phyloP scores from a whole-genome alignment of 2,329 filamentous ascomycete genomes.

The Aspergillus sergii region DNA sequence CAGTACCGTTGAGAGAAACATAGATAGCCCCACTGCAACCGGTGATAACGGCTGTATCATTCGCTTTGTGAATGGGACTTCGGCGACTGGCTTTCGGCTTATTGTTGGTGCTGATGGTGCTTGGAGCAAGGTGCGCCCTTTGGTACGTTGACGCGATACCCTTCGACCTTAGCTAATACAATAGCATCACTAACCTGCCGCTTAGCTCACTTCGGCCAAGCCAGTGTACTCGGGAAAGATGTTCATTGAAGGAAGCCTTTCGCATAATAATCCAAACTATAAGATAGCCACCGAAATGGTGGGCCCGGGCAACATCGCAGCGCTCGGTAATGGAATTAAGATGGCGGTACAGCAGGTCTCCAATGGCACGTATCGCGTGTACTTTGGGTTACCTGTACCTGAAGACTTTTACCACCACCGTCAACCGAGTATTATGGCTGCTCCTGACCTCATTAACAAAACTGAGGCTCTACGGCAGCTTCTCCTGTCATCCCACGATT shows the following conservation, averaged over 20 bases:
- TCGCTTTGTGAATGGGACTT: conserved; percentile 31
- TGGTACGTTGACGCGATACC: conserved; percentile 26
- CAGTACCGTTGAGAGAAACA: neutral
- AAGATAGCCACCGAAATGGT: conserved; percentile 22
- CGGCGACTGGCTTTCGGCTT: conserved; percentile 43
- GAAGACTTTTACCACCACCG: conserved; percentile 5
- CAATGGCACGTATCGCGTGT: conserved; percentile 23
- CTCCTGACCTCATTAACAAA: neutral
- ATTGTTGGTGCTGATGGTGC: conserved; percentile 54
- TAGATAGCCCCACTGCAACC: neutral
- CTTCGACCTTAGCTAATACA: neutral
- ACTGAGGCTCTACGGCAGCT: neutral
- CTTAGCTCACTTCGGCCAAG: conserved; percentile 34
- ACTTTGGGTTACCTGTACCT: conserved; percentile 21
- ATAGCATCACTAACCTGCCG: neutral
- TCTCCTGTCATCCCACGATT: neutral
- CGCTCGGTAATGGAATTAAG: conserved; percentile 8
- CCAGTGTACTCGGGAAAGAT: conserved; percentile 39
- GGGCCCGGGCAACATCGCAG: conserved; percentile 1
- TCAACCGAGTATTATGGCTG: neutral
- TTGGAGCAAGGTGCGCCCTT: conserved; percentile 43
- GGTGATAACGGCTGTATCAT: conserved; percentile 14
- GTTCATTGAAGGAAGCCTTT: conserved; percentile 31
- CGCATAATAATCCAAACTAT: conserved; percentile 31
- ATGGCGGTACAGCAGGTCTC: conserved; percentile 24